Evolutionary conservation across 2,329 filamentous ascomycete genomes (phyloP).

Genomic region (Leptographium procerum): DNA sequence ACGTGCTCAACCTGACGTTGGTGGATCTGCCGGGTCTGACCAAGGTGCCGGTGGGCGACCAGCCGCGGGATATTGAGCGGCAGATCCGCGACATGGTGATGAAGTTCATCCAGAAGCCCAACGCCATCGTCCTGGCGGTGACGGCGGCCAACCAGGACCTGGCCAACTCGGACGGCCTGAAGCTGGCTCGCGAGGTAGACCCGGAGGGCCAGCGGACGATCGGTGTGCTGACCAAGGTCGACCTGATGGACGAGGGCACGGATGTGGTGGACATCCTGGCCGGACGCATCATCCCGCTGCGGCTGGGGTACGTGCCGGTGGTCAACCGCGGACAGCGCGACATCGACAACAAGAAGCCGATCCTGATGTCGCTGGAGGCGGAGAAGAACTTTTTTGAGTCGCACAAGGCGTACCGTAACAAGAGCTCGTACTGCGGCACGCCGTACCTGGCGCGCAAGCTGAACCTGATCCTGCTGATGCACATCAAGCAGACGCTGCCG

Average conservation of each 20-base stretch:
- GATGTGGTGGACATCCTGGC: slow-evolving; percentile 96
- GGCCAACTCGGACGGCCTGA: slow-evolving; percentile 94
- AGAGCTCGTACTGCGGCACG: slow-evolving; percentile 96
- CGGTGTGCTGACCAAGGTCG: slow-evolving; percentile 91
- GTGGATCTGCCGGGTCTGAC: slow-evolving; percentile 94
- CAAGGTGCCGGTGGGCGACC: slow-evolving; percentile 96
- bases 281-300: slow-evolving; percentile 88
- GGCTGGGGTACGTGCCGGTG: slow-evolving; percentile 87
- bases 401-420: slow-evolving; percentile 97
- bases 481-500: slow-evolving; percentile 98
- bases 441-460: slow-evolving; percentile 94
- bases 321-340: slow-evolving; percentile 97
- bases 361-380: slow-evolving; percentile 78
- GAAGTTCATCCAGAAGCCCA: slow-evolving; percentile 97
- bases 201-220: slow-evolving; percentile 90
- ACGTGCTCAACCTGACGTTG: slow-evolving; percentile 90
- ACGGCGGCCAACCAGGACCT: slow-evolving; percentile 97
- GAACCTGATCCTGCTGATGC: slow-evolving; percentile 99
- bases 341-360: slow-evolving; percentile 96
- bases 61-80: slow-evolving; percentile 96
- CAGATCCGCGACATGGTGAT: slow-evolving; percentile 93
- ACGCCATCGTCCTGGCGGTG: slow-evolving; percentile 93
- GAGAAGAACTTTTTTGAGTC: slow-evolving; percentile 98
- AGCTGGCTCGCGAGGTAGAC: slow-evolving; percentile 93
- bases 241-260: slow-evolving; percentile 97